Evolutionary conservation across 768 basidiomycete species (phyloP).

Genomic region (Tricholoma saponaceum): DNA sequence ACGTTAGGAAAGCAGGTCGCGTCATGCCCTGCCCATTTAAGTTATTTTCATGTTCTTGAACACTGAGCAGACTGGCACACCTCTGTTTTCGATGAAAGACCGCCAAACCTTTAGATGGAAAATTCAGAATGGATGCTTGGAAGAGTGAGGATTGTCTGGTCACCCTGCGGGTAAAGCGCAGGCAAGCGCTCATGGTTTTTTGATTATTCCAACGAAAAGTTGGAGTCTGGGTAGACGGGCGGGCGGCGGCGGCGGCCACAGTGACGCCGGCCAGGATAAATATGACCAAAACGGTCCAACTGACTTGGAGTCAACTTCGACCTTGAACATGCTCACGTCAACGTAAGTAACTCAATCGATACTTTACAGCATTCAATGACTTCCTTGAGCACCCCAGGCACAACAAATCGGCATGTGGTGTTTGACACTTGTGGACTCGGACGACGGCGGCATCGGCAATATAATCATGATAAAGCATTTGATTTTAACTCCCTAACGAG

Average conservation of each 20-base stretch:
- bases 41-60: background rate
- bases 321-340: background rate
- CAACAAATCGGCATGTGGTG: background rate
- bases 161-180: conserved; percentile 67
- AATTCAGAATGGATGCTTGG: background rate
- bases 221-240: too few species aligned
- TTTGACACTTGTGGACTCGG: background rate
- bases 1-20: conserved; percentile 78
- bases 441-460: background rate
- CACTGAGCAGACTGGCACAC: conserved; percentile 27
- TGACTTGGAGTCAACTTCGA: background rate
- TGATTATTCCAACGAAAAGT: too few species aligned
- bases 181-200: conserved; percentile 55
- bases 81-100: conserved; percentile 73
- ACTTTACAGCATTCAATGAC: background rate
- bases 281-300: background rate
- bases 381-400: background rate
- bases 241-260: too few species aligned
- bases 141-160: conserved; percentile 8
- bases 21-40: conserved; percentile 64
- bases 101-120: conserved; percentile 62
- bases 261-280: too few species aligned
- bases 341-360: background rate
- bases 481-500: background rate
- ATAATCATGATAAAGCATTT: background rate